These are phyloP conservation scores for Kodamaea lidongshanica DNA, from an alignment of 805 yeast species.

Conservation along the genomic window DNA sequence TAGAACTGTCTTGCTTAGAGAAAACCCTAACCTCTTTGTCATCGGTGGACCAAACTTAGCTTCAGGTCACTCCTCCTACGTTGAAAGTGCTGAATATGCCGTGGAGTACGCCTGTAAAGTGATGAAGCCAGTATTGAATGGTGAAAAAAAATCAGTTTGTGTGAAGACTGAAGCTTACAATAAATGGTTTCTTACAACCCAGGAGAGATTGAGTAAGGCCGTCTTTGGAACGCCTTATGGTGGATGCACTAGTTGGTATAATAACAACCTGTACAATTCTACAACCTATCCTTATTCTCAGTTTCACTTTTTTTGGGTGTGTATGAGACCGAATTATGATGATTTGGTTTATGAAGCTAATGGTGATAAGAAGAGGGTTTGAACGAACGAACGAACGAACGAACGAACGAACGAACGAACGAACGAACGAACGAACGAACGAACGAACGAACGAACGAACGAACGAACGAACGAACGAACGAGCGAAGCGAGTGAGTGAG, in stretches of 20 bases:
- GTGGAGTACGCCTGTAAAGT: constrained; percentile 19
- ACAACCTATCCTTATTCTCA: constrained; percentile 36
- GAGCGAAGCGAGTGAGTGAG: too few relatives aligned
- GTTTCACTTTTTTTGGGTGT: constrained; percentile 23
- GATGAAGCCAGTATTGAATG: constrained; percentile 22
- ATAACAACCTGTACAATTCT: constrained; percentile 22
- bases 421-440: too few relatives aligned
- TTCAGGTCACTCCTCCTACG: constrained; percentile 39
- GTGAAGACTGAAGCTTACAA: constrained; percentile 30
- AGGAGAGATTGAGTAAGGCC: constrained; percentile 19
- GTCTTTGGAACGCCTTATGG: constrained; percentile 36
- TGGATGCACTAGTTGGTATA: constrained; percentile 39
- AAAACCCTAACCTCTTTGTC: constrained; percentile 30
- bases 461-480: too few relatives aligned
- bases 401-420: too few relatives aligned
- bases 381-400: too few relatives aligned
- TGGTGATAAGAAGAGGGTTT: constrained; percentile 5
- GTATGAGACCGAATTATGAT: constrained; percentile 20
- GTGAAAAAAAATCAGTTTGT: constrained; percentile 20
- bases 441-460: too few relatives aligned
- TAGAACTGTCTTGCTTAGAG: constrained; percentile 26
- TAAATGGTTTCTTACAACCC: constrained; percentile 27
- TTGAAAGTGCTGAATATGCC: constrained; percentile 32
- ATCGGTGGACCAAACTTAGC: constrained; percentile 39
- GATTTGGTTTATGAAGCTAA: constrained; percentile 17